These are phyloP conservation scores for Candida lessepsii DNA, from an alignment of 805 yeast genomes.

Conservation along the genomic window DNA sequence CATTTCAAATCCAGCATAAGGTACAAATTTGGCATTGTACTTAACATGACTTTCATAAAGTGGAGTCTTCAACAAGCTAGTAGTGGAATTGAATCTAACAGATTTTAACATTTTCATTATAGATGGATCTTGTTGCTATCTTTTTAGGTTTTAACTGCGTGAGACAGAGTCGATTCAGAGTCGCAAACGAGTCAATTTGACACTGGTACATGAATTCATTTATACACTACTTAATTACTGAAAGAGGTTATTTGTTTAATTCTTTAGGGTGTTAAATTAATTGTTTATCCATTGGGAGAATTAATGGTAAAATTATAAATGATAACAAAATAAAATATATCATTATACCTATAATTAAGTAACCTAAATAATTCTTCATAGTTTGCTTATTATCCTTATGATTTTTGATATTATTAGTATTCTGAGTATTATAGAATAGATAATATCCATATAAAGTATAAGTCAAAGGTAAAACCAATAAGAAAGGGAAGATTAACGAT, in stretches of 20 bases:
- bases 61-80: conserved; percentile 61
- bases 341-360: conserved; percentile 2
- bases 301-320: conserved; percentile 6
- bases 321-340: conserved; percentile 7
- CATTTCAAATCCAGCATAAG: conserved; percentile 96
- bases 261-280: neutral
- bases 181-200: conserved; percentile 4
- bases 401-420: conserved; percentile 1
- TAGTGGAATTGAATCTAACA: conserved; percentile 24
- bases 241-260: neutral
- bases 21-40: conserved; percentile 87
- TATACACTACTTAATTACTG: neutral
- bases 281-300: conserved; percentile 1
- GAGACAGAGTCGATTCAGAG: conserved; percentile 6
- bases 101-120: conserved; percentile 15
- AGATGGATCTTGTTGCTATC: no score
- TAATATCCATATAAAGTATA: neutral
- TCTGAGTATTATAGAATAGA: conserved; percentile 3
- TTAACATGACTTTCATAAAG: conserved; percentile 75
- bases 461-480: conserved; percentile 1
- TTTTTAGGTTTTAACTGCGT: neutral
- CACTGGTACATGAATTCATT: no score
- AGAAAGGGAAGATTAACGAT: conserved; percentile 4
- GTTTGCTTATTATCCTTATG: conserved; percentile 1
- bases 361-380: conserved; percentile 4